Evolutionary conservation across 2,329 filamentous ascomycete genomes (phyloP).

Genomic region (Teratosphaeria pseudoeucalypti): DNA sequence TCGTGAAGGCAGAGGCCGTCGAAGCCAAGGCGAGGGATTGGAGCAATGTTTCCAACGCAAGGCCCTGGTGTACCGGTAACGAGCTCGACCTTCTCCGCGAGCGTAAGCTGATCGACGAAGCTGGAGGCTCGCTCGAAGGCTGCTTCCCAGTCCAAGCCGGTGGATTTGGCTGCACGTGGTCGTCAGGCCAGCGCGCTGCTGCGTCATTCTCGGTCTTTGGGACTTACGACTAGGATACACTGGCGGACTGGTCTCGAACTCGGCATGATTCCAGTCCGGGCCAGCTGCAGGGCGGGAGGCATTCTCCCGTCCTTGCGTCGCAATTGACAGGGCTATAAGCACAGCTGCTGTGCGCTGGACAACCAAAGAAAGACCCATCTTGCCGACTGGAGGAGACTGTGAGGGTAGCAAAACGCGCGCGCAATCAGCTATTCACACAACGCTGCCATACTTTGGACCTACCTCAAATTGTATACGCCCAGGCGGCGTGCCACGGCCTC

Average conservation of each 20-base stretch:
- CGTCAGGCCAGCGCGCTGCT: constrained; percentile 6
- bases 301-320: constrained; percentile 6
- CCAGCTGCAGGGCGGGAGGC: constrained; percentile 3
- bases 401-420: not conserved
- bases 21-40: constrained; percentile 58
- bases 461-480: not conserved
- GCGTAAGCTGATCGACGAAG: constrained; percentile 25
- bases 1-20: constrained; percentile 38
- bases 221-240: constrained; percentile 21
- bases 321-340: not conserved
- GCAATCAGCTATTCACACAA: not conserved
- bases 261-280: constrained; percentile 13
- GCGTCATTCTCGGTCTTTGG: not conserved
- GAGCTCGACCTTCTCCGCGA: constrained; percentile 27
- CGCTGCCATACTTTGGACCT: not conserved
- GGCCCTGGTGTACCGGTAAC: constrained; percentile 20
- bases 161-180: constrained; percentile 12
- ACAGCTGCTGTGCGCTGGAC: constrained; percentile 1
- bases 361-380: not conserved
- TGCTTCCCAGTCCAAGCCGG: constrained; percentile 3
- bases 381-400: not conserved
- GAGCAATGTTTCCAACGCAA: constrained; percentile 69
- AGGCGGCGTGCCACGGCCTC: not conserved
- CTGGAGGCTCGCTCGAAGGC: constrained; percentile 22
- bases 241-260: constrained; percentile 17